A percentile compares a stretch with the other conserved stretches of the same genome.
These are phyloP conservation scores for Trametes coccinea DNA, from an alignment of 768 basidiomycete genomes.

Conservation along the genomic window DNA sequence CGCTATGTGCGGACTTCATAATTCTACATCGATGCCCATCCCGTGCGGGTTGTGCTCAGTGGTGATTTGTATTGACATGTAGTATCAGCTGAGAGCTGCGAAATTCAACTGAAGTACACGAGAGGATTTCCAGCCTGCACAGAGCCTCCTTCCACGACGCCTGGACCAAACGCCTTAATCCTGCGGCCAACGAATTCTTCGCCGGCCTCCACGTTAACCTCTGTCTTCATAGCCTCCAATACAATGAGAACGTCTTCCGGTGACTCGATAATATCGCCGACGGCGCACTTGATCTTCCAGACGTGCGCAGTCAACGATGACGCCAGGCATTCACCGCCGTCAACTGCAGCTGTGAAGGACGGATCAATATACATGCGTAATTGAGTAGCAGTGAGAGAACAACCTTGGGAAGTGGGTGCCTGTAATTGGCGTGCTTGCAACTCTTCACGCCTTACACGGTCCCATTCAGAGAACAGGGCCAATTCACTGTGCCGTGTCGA, in stretches of 20 bases:
- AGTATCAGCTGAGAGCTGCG: too few species aligned
- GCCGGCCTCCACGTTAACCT: constrained; percentile 50
- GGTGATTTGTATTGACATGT: too few species aligned
- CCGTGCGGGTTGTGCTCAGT: too few species aligned
- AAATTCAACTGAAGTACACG: constrained; percentile 34
- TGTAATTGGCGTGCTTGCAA: background rate
- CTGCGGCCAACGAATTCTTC: constrained; percentile 46
- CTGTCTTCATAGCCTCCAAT: constrained; percentile 69
- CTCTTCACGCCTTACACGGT: constrained; percentile 8
- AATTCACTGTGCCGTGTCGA: constrained; percentile 6
- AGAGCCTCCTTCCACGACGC: constrained; percentile 42
- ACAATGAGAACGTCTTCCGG: constrained; percentile 47
- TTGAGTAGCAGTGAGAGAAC: background rate
- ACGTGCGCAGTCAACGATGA: constrained; percentile 47
- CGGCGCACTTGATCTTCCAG: constrained; percentile 49
- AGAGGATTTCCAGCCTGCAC: constrained; percentile 51
- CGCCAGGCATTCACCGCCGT: constrained; percentile 7
- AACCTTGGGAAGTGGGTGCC: background rate
- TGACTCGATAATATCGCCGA: constrained; percentile 44
- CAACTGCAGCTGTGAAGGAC: background rate
- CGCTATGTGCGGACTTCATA: too few species aligned
- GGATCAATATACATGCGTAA: background rate
- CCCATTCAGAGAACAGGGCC: constrained; percentile 17
- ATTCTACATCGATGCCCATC: too few species aligned
- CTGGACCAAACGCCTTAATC: constrained; percentile 42